Evolutionary conservation across 2,329 filamentous ascomycete genomes (phyloP).

Genomic region (Akanthomyces muscarius): DNA sequence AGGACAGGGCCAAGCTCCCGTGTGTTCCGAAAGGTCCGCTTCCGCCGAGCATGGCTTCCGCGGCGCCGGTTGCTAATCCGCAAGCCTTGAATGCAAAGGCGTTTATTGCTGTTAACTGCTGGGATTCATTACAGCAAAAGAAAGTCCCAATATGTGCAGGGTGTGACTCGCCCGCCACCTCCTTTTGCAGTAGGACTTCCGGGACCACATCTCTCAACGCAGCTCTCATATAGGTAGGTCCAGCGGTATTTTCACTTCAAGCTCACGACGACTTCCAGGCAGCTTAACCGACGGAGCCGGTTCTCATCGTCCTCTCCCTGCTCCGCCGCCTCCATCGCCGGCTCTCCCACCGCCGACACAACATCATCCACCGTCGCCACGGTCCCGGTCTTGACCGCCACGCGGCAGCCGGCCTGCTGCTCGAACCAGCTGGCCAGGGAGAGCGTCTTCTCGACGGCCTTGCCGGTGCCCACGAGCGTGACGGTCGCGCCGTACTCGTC

Average conservation of each 20-base stretch:
- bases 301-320: conserved; percentile 36
- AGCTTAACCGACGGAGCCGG: conserved; percentile 47
- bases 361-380: conserved; percentile 66
- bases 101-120: background rate
- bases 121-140: no score
- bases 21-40: conserved; percentile 5
- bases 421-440: conserved; percentile 62
- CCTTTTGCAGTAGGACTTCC: background rate
- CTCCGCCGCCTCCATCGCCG: conserved; percentile 17
- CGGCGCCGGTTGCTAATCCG: background rate
- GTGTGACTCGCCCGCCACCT: background rate
- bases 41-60: background rate
- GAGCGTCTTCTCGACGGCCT: conserved; percentile 61
- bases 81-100: background rate
- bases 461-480: conserved; percentile 60
- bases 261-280: conserved; percentile 46
- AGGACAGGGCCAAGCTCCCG: background rate
- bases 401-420: conserved; percentile 53
- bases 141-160: background rate
- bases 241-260: conserved; percentile 35
- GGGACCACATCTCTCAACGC: background rate
- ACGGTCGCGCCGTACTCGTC: conserved; percentile 38
- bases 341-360: background rate
- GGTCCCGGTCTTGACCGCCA: conserved; percentile 59
- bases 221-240: background rate